Evolutionary conservation across 768 basidiomycete genomes (phyloP).

Genomic region (Podaxis sp.): DNA sequence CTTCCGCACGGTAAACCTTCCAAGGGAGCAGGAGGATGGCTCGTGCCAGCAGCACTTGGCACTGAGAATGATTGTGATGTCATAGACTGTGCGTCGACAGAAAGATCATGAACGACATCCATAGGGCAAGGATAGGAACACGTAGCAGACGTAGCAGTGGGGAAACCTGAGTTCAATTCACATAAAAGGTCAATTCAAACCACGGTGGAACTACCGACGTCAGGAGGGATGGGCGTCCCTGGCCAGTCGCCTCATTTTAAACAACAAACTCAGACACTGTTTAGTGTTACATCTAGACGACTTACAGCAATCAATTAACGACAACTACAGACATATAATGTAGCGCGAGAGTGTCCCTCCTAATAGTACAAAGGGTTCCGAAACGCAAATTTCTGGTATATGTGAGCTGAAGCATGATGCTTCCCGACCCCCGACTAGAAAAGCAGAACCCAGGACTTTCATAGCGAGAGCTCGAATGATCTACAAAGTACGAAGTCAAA

Average conservation of each 20-base stretch:
- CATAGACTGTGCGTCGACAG: neutral
- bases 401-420: neutral
- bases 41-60: neutral
- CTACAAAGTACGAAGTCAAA: conserved; percentile 34
- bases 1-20: neutral
- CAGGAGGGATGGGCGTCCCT: neutral
- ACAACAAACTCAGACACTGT: neutral
- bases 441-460: conserved; percentile 76
- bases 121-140: neutral
- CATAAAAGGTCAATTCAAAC: neutral
- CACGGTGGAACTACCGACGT: neutral
- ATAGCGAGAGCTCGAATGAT: conserved; percentile 78
- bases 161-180: neutral
- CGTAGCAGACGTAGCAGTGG: neutral
- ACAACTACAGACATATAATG: neutral
- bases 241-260: neutral
- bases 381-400: neutral
- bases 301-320: neutral
- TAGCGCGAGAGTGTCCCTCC: neutral
- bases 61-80: neutral
- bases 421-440: conserved; percentile 20
- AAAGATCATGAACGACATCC: neutral
- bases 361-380: neutral
- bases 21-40: neutral
- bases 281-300: neutral